Conservation (phyloP, 2,329 filamentous ascomycete species). For the Ustulina deusta region DNA sequence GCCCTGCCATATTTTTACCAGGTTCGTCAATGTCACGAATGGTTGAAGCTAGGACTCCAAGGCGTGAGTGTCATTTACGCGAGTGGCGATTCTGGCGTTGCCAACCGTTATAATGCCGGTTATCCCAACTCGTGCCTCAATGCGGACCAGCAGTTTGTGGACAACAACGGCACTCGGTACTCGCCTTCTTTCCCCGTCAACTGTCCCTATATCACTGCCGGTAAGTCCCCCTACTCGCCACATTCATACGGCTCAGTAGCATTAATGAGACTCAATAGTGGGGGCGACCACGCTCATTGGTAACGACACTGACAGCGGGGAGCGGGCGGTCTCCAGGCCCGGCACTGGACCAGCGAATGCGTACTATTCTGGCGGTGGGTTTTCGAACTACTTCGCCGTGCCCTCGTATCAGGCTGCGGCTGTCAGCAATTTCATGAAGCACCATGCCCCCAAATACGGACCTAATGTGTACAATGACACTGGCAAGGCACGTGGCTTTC, state of each 20-base stretch:
- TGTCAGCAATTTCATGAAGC: constrained; percentile 55
- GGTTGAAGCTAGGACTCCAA: constrained; percentile 67
- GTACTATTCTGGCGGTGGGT: constrained; percentile 61
- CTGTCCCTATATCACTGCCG: constrained; percentile 42
- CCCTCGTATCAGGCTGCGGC: constrained; percentile 61
- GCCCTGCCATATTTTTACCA: constrained; percentile 55
- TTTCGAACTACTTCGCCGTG: constrained; percentile 61
- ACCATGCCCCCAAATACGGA: constrained; percentile 57
- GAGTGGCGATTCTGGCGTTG: constrained; percentile 41
- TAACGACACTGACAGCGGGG: constrained; percentile 38
- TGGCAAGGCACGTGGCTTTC: constrained; percentile 59
- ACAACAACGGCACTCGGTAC: constrained; percentile 40
- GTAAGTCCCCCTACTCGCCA: constrained; percentile 13
- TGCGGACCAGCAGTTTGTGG: constrained; percentile 34
- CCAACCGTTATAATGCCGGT: constrained; percentile 40
- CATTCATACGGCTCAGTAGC: not conserved
- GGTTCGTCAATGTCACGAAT: constrained; percentile 65
- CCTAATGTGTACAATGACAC: constrained; percentile 61
- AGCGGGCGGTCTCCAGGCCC: constrained; percentile 35
- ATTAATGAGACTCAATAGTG: constrained; percentile 25
- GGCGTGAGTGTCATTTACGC: constrained; percentile 58
- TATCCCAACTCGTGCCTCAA: constrained; percentile 44
- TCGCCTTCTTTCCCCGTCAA: constrained; percentile 41
- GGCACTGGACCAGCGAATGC: constrained; percentile 35
- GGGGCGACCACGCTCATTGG: constrained; percentile 40